Percentiles rank a stretch among this genome's conserved stretches.
Evolutionary conservation across 768 basidiomycete genomes (phyloP).

Genomic region (Boletus tomentosulus): DNA sequence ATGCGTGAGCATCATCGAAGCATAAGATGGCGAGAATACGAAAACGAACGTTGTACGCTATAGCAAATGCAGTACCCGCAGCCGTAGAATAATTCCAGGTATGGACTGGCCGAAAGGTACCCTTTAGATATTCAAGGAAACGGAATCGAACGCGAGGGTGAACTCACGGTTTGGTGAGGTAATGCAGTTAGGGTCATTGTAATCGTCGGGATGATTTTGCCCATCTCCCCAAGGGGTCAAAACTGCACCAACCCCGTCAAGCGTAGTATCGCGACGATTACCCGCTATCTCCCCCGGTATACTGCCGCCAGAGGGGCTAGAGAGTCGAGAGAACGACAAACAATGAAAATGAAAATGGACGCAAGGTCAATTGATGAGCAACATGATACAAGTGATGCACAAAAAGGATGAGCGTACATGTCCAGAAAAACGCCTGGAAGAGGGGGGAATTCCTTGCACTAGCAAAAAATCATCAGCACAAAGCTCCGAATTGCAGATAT

Average conservation of each 20-base stretch:
- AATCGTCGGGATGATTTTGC: neutral
- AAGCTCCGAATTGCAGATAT: neutral
- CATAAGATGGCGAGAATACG: neutral
- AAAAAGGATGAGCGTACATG: slow-evolving; percentile 6
- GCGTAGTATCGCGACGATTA: slow-evolving; percentile 1
- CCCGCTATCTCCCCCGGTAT: slow-evolving; percentile 4
- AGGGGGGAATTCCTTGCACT: slow-evolving; percentile 5
- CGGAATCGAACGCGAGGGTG: neutral
- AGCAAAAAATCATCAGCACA: neutral
- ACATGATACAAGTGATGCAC: neutral
- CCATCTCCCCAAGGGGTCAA: slow-evolving; percentile 7
- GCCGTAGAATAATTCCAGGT: slow-evolving; percentile 6
- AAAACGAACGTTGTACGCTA: slow-evolving; percentile 14
- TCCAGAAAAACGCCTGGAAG: neutral
- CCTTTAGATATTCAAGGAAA: neutral
- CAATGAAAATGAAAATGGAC: neutral
- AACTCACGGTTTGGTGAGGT: slow-evolving; percentile 12
- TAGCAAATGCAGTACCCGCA: slow-evolving; percentile 6
- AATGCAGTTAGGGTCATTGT: neutral
- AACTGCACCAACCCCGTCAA: fast-evolving
- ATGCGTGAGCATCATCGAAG: neutral
- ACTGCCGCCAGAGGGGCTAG: neutral
- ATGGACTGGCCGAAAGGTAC: slow-evolving; percentile 7
- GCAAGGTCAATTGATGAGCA: neutral
- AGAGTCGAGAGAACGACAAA: neutral